phyloP scores from a whole-genome alignment of 78 protist species.

The Anaeramoeba ignava region DNA sequence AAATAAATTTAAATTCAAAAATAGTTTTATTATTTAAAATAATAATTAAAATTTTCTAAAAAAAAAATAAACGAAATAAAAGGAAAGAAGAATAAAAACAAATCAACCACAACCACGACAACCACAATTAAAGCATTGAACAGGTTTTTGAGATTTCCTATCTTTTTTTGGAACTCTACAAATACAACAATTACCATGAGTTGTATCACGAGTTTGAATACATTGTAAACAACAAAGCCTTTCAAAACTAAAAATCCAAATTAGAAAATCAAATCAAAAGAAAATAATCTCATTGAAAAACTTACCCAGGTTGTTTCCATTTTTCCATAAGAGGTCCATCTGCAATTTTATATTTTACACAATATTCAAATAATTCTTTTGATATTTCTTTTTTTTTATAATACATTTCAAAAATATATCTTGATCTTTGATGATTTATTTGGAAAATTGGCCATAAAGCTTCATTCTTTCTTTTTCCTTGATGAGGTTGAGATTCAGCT shows the following conservation, averaged over 20 bases:
- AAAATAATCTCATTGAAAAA: neutral
- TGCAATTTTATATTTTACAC: constrained; percentile 52
- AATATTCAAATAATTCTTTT: constrained; percentile 65
- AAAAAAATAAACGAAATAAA: too few species aligned
- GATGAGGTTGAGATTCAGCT: constrained; percentile 61
- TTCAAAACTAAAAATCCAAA: constrained; percentile 56
- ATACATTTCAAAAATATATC: constrained; percentile 55
- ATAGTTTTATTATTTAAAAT: too few species aligned
- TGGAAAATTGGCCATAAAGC: constrained; percentile 56
- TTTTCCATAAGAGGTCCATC: constrained; percentile 79
- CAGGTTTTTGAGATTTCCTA: neutral
- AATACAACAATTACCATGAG: constrained; percentile 50
- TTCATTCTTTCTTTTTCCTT: constrained; percentile 64
- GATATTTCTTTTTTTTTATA: constrained; percentile 45
- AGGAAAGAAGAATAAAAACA: too few species aligned
- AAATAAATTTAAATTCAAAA: too few species aligned
- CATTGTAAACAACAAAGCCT: constrained; percentile 72
- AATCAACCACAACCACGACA: constrained; percentile 13
- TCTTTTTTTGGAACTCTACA: constrained; percentile 58
- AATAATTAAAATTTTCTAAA: too few species aligned
- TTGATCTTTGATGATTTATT: constrained; percentile 55
- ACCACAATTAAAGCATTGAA: constrained; percentile 2
- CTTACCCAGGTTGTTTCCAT: constrained; percentile 59
- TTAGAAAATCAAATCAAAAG: neutral
- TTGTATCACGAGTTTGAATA: constrained; percentile 51